Percentiles rank a stretch among this genome's conserved stretches.
Conservation (phyloP, 2,329 filamentous ascomycete genomes). For the Akanthomyces dipterigenus region DNA sequence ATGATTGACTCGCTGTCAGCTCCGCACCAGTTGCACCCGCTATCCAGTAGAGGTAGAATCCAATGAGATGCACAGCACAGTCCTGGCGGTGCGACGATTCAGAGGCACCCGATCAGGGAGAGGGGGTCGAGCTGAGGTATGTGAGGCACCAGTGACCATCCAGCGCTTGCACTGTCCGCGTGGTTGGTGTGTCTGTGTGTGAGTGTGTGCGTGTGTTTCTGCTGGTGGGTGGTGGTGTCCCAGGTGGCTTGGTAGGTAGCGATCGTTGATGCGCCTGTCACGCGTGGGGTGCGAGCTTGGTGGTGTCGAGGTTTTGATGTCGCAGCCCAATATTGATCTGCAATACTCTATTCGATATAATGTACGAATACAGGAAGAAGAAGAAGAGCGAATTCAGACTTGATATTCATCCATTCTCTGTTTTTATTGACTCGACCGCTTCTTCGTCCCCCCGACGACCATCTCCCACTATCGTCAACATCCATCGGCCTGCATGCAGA, state of each 20-base stretch:
- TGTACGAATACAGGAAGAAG: not conserved
- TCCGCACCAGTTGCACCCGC: not conserved
- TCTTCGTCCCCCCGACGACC: conserved; percentile 7
- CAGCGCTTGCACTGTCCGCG: conserved; percentile 2
- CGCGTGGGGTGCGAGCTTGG: not conserved
- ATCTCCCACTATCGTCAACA: conserved; percentile 3
- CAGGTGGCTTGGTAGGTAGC: not conserved
- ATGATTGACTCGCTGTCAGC: conserved; percentile 6
- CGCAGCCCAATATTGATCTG: not conserved
- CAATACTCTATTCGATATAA: not conserved
- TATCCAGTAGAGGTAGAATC: not conserved
- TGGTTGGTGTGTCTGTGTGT: conserved; percentile 8
- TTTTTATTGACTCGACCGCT: conserved; percentile 1
- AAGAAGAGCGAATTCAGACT: not conserved
- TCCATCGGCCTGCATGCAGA: conserved; percentile 7
- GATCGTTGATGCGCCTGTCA: conserved; percentile 10
- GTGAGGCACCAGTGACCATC: conserved; percentile 4
- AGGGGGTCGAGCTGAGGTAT: conserved; percentile 6
- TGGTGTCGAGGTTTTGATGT: not conserved
- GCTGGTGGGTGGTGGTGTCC: not conserved
- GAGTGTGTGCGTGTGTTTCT: not conserved
- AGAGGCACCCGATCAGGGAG: not conserved
- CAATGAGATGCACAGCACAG: not conserved
- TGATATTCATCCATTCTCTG: not conserved
- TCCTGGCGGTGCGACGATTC: not conserved